phyloP scores from a whole-genome alignment of 306 rosid genomes.

The Lithocarpus polystachyus region DNA sequence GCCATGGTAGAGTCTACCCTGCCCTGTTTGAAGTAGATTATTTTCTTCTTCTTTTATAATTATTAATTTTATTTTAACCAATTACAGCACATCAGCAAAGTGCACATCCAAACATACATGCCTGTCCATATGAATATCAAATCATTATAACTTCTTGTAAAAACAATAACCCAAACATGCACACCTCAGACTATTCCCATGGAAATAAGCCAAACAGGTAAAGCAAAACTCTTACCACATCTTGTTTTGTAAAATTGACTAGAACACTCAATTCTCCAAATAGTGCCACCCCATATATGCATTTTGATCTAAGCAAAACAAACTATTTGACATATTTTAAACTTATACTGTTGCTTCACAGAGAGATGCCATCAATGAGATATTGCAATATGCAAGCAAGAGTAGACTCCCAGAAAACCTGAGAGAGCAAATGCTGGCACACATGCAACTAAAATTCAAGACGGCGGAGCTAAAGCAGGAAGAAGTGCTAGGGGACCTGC shows the following conservation, averaged over 20 bases:
- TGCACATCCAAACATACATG: background rate
- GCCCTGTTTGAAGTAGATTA: too few relatives aligned
- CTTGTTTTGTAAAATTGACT: too few relatives aligned
- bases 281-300: too few relatives aligned
- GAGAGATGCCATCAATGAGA: slow-evolving; percentile 72
- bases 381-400: slow-evolving; percentile 68
- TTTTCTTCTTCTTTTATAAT: too few relatives aligned
- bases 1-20: slow-evolving; percentile 38
- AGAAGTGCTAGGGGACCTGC: slow-evolving; percentile 62
- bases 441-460: slow-evolving; percentile 78
- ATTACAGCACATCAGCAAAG: too few relatives aligned
- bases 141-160: background rate
- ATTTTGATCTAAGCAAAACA: background rate
- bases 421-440: slow-evolving; percentile 83
- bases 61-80: too few relatives aligned
- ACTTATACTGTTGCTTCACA: slow-evolving; percentile 22
- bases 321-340: slow-evolving; percentile 1
- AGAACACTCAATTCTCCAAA: too few relatives aligned
- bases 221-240: too few relatives aligned
- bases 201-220: too few relatives aligned
- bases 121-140: background rate
- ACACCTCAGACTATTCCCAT: too few relatives aligned
- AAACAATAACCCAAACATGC: background rate
- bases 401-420: slow-evolving; percentile 71
- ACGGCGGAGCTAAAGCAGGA: slow-evolving; percentile 83